Evolutionary conservation across 257 asterid species (phyloP), one percentile per base, ranked within the genome.

Genomic region (Gentiana straminea): DNA sequence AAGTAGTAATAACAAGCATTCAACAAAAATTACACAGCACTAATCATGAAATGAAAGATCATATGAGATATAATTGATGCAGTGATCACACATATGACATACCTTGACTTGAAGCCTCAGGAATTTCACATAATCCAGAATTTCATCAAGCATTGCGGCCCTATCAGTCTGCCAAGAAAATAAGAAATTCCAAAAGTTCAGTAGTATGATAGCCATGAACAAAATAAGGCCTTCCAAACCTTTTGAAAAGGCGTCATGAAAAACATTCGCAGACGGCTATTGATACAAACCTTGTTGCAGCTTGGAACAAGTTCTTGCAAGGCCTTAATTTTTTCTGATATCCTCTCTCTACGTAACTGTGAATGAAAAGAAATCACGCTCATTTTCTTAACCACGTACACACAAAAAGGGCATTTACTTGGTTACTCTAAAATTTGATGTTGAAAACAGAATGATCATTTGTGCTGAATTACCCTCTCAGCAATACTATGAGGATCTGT

Each of bases 401-500:
- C 46, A 24, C 24, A 24, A 24, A 24, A 24, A 24, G 24, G 24
- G 24, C 24, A 24, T 24, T 60, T 15, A 24, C 24, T 24, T 0
- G 24, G 24, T 24, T 41, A 41, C 46, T 54, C 32, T 41, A 33
- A 58, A 24, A 12, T 44, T 11, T 13, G 37, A 47, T 13, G 11
- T 24, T 43, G 46, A 57, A 51, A 48, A 13, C 58, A 36, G 3
- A 24, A 24, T 24, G 24, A 24, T 24, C 24, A 24, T 24, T 24
- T 24, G 4, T 35, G 2, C 13, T 54, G n/a, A 8, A 58, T 72
- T 75, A 87, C 96, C 83, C 94, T 65, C 69, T 87, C 96, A 70
- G 96, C 96, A 59, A 86, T 86, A 59, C 96, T 86, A 62, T 86
- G 96, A 49, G 96, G 96, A 76, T 86, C 95, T 54, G 95, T 86